phyloP scores from a whole-genome alignment of 2,329 filamentous ascomycete species.

The Aspergillus sp. region DNA sequence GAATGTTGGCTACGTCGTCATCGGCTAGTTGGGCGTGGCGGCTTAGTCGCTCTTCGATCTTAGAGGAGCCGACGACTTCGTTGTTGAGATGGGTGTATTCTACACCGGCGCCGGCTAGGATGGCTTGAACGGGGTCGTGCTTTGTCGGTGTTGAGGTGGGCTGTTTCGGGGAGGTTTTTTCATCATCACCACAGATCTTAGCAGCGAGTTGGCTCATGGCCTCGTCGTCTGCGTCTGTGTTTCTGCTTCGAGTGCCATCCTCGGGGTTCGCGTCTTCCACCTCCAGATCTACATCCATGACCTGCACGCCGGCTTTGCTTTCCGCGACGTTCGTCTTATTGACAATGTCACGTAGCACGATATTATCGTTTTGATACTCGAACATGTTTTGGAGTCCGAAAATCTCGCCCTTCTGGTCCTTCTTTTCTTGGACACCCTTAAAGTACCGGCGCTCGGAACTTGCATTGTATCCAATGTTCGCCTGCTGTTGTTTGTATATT shows the following conservation, averaged over 20 bases:
- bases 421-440: constrained; percentile 84
- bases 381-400: constrained; percentile 90
- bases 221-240: constrained; percentile 54
- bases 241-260: constrained; percentile 22
- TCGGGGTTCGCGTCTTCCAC: constrained; percentile 54
- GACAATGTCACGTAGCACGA: constrained; percentile 89
- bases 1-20: constrained; percentile 30
- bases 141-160: constrained; percentile 36
- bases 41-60: constrained; percentile 82
- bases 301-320: constrained; percentile 77
- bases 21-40: constrained; percentile 63
- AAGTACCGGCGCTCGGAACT: constrained; percentile 93
- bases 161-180: constrained; percentile 16
- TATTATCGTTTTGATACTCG: constrained; percentile 72
- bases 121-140: constrained; percentile 79
- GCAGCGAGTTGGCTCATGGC: constrained; percentile 73
- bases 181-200: constrained; percentile 51
- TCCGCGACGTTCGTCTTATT: constrained; percentile 98
- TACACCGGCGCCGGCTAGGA: constrained; percentile 82
- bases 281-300: constrained; percentile 74
- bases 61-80: constrained; percentile 89
- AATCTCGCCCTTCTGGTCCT: constrained; percentile 83
- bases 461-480: constrained; percentile 94
- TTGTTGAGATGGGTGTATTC: constrained; percentile 96
- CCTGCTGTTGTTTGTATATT: constrained; percentile 98